phyloP scores from a whole-genome alignment of 164 flowering plant genomes.

The Dillenia suffruticosa region DNA sequence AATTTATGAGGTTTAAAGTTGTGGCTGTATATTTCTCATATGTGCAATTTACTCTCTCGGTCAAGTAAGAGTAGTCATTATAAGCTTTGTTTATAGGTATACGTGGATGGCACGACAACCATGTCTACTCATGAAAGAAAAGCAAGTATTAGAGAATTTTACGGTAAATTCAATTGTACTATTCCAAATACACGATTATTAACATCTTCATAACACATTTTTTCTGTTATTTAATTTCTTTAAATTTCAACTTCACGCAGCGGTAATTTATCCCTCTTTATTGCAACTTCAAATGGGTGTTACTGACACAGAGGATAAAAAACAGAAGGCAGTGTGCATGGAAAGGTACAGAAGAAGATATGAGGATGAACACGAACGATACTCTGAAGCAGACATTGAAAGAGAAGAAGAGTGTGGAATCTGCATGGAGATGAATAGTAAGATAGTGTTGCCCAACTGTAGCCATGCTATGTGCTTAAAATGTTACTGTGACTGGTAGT shows the following conservation, averaged over 20 bases:
- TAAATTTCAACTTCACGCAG: constrained; percentile 29
- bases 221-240: background rate
- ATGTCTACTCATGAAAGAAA: constrained; percentile 72
- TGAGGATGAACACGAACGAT: constrained; percentile 40
- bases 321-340: constrained; percentile 65
- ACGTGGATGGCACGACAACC: constrained; percentile 75
- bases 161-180: constrained; percentile 47
- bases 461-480: constrained; percentile 88
- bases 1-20: constrained; percentile 52
- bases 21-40: background rate
- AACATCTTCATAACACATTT: background rate
- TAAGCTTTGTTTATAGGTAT: constrained; percentile 34
- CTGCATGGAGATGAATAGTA: constrained; percentile 87
- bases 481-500: constrained; percentile 95
- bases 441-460: constrained; percentile 82
- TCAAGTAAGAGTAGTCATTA: background rate
- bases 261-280: constrained; percentile 80
- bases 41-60: background rate
- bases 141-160: constrained; percentile 75
- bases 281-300: constrained; percentile 82
- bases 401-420: constrained; percentile 97
- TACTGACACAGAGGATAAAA: constrained; percentile 75
- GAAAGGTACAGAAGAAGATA: constrained; percentile 73
- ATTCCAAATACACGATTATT: background rate
- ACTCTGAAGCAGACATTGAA: constrained; percentile 63